Evolutionary conservation across 2,329 filamentous ascomycete species (phyloP), one percentile per base, ranked within the genome.

Genomic region (Scedosporium minutisporum): DNA sequence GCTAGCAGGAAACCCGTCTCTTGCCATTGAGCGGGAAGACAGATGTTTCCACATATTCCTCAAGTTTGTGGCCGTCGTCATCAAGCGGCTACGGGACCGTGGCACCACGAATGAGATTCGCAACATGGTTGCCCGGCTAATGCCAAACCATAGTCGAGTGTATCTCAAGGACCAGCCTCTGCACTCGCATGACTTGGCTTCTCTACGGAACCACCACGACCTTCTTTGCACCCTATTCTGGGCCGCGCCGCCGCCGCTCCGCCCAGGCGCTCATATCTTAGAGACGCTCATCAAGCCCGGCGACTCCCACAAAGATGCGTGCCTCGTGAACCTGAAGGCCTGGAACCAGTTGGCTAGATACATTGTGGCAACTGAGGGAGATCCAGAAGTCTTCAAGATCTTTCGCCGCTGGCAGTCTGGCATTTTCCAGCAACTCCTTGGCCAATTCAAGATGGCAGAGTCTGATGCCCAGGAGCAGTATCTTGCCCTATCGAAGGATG

Each of bases 141-240:
- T 87, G 62, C 87, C 87, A 2, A 89, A 89, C 65, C 86, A 89
- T 66, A 80, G 85, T 65, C 78, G 87, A 9, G 82, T 87, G 64
- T 84, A 86, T 63, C 79, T 82, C 42, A 88, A 86, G 67, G 86
- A 89, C 68, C 79, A 86, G 63, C 77, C 75, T 5, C 78, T 88
- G 10, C 78, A 82, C 63, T 77, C 86, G 66, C 79, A 80, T 44
- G 86, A 89, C 58, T 75, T 89, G 57, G 84, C 84, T 3, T 84
- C 85, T 4, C 73, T 89, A 53, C 77, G 86, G 63, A 89, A 89
- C 64, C 87, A 89, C 64, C 86, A 89, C 64, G 86, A 89, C 69
- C 79, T 89, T 51, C 76, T 89, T 3, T 85, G 82, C 66, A 87
- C 85, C 0, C 75, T 89, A 4, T 89, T 83, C 69, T 89, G 85